Conservation (phyloP, 176 grass and related monocot species). For the Ensete ventricosum region DNA sequence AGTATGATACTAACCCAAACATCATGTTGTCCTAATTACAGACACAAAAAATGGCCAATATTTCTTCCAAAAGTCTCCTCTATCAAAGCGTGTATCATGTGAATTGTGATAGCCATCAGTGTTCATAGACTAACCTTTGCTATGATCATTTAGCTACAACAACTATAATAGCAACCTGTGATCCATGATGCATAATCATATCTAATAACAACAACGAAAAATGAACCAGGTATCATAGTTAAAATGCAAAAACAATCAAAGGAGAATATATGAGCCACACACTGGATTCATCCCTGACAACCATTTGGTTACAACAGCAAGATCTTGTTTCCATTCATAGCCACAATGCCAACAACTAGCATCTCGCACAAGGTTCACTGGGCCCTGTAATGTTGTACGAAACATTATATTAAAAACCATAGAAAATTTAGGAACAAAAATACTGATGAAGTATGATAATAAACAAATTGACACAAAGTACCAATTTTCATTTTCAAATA, state of each 20-base stretch:
- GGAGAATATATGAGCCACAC: conserved; percentile 3
- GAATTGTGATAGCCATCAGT: neutral
- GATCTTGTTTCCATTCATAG: conserved; percentile 96
- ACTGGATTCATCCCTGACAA: conserved; percentile 79
- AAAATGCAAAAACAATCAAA: conserved; percentile 1
- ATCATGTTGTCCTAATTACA: too few species aligned
- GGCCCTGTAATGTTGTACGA: conserved; percentile 46
- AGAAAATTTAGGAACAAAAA: neutral
- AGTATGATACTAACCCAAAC: too few species aligned
- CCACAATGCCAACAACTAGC: conserved; percentile 77
- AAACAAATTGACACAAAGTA: neutral
- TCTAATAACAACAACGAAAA: neutral
- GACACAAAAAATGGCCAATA: neutral
- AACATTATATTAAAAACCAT: neutral
- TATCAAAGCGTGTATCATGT: neutral
- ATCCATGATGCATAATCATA: neutral
- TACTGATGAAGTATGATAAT: too few species aligned
- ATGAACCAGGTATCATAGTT: neutral
- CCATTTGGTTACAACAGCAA: conserved; percentile 98
- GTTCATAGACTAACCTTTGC: too few species aligned
- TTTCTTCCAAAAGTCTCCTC: neutral
- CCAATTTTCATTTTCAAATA: too few species aligned
- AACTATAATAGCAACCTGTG: neutral
- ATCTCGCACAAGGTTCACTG: conserved; percentile 85
- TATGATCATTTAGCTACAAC: too few species aligned